Base-by-base conservation (phyloP, 2,329 filamentous ascomycete genomes). In the Nemania bipapillata region DNA sequence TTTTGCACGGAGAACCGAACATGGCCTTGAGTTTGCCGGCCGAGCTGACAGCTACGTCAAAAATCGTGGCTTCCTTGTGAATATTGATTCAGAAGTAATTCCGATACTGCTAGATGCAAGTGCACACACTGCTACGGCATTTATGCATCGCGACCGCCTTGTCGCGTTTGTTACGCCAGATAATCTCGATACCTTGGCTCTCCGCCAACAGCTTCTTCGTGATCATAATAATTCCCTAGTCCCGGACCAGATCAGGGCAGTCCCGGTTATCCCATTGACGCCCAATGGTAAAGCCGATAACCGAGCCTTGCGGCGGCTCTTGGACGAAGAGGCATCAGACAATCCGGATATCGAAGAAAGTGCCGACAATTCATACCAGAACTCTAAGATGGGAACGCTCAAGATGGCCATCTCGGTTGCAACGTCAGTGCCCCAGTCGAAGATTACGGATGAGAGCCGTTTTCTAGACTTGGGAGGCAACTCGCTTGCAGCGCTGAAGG, bases 11-110 rank as follows among this genome's bases (percentile, higher is more conserved):
- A 30, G 55, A 24, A 68, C 65, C 3, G 55, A 64, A 28, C 58
- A 55, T 28, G 65, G 65, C 4, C 65, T 68, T 17, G 55, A 64
- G 37, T 68, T 32, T n/a, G 65, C 61, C 3, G 61, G 61, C 45
- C 61, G 61, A 20, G 61, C 30, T 9, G 61, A 64, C 24, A 28
- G 61, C 37, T 37, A 52, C 17, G 61, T 64, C n/a, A 64, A 64
- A n/a, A 64, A 64, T n/a, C 35, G 61, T 32, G 61, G 61, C 11
- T 57, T 64, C 28, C 42, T 64, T 7, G 42, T 64, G 17, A 64
- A 64, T 26, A n/a, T 64, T n/a, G 61, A 64, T 3, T 57, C 61
- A 17, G 6, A 64, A 8, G 61, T 64, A 8, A 28, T 49, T n/a
- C 61, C 61, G 40, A 37, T 37, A 2, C 17, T 64, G 6, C 52